Evolutionary conservation across 257 asterid genomes (phyloP).

Genomic region (Echites panduratus): DNA sequence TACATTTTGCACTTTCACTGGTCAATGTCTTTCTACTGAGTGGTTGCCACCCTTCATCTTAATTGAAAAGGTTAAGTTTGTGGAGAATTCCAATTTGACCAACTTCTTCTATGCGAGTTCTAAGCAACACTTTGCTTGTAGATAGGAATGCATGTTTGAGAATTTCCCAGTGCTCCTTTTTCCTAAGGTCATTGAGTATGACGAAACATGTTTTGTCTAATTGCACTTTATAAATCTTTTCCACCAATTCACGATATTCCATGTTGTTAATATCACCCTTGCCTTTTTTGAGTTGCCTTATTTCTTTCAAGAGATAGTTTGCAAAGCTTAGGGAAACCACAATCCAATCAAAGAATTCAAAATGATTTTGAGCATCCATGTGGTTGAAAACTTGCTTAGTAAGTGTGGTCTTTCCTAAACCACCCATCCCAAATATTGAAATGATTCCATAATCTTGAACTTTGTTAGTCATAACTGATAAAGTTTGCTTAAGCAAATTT

Average conservation of each 20-base stretch:
- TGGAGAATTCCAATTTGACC: slow-evolving; percentile 2
- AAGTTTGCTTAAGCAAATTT: too few species aligned
- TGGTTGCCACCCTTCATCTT: slow-evolving; percentile 11
- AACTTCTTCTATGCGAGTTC: slow-evolving; percentile 9
- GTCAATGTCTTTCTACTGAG: slow-evolving; percentile 1
- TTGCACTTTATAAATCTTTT: background rate
- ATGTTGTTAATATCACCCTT: too few species aligned
- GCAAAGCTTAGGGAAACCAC: too few species aligned
- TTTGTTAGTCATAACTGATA: too few species aligned
- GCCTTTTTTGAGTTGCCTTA: background rate
- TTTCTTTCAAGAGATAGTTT: too few species aligned
- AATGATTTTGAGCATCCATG: too few species aligned
- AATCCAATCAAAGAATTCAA: too few species aligned
- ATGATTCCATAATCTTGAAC: too few species aligned
- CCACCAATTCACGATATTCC: background rate
- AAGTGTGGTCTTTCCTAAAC: too few species aligned
- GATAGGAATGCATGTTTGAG: background rate
- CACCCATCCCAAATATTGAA: too few species aligned
- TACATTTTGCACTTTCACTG: background rate
- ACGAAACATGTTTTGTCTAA: slow-evolving; percentile 8
- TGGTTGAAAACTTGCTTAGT: too few species aligned
- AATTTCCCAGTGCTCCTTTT: slow-evolving; percentile 5
- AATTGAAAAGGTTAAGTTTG: background rate
- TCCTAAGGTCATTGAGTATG: slow-evolving; percentile 19
- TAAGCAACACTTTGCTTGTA: slow-evolving; percentile 3